Conservation (phyloP, 331 rosid species). For the Acacia pycnantha region DNA sequence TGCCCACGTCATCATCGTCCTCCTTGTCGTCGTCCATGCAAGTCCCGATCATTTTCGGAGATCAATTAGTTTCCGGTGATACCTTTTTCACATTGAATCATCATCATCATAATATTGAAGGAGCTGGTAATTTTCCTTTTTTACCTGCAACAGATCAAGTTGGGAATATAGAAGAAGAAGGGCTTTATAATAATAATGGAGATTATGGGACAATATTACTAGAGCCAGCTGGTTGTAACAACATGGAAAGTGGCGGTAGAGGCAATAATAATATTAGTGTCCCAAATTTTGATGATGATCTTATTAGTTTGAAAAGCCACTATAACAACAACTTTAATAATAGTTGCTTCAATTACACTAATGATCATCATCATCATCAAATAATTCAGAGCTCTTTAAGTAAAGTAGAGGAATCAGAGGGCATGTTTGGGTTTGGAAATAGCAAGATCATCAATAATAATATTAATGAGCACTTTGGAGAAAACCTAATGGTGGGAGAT, state of each 20-base stretch:
- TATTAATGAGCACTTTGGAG: constrained; percentile 10
- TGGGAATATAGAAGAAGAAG: constrained; percentile 27
- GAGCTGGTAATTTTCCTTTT: constrained; percentile 16
- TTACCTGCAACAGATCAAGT: constrained; percentile 34
- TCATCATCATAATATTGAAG: constrained; percentile 6
- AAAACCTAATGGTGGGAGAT: constrained; percentile 49
- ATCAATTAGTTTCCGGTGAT: constrained; percentile 29
- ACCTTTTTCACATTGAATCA: constrained; percentile 35
- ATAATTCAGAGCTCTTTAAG: constrained; percentile 16
- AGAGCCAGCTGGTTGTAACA: constrained; percentile 6
- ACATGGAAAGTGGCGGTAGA: not conserved
- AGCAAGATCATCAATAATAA: not conserved
- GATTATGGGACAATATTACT: constrained; percentile 34
- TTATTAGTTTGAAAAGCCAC: constrained; percentile 29
- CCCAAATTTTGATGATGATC: not conserved
- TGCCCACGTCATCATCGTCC: constrained; percentile 48
- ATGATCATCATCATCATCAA: not conserved
- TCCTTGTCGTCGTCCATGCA: constrained; percentile 27
- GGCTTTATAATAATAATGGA: constrained; percentile 9
- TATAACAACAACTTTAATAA: constrained; percentile 40
- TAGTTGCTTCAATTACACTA: constrained; percentile 45
- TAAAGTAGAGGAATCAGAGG: constrained; percentile 27
- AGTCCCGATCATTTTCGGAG: constrained; percentile 4
- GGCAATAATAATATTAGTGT: not conserved
- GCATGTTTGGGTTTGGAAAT: constrained; percentile 38